Evolutionary conservation across 2,329 filamentous ascomycete genomes (phyloP).

Genomic region (Magnaporthiopsis incrustans): DNA sequence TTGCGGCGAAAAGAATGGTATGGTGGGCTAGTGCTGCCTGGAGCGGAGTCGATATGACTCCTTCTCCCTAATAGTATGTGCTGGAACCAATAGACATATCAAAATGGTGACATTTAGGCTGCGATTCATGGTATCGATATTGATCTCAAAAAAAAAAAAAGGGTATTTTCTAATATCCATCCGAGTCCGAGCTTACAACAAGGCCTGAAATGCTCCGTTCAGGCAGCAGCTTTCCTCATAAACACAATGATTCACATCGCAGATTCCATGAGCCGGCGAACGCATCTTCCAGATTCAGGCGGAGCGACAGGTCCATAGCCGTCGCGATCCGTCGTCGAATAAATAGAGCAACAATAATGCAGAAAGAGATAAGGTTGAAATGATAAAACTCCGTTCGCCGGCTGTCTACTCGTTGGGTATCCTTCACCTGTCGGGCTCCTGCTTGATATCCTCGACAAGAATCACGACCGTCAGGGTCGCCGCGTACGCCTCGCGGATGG

Average conservation of each 20-base stretch:
- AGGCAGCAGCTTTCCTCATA: background rate
- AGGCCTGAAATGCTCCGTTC: background rate
- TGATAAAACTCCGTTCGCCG: background rate
- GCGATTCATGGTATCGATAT: background rate
- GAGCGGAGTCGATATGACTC: too few relatives aligned
- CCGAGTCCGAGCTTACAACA: background rate
- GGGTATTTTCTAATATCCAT: background rate
- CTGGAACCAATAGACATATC: too few relatives aligned
- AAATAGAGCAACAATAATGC: background rate
- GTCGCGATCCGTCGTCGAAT: background rate
- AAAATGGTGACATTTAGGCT: too few relatives aligned
- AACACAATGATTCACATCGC: background rate
- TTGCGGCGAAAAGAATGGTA: too few relatives aligned
- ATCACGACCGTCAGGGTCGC: conserved; percentile 67
- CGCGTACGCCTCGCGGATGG: conserved; percentile 68
- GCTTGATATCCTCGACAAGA: conserved; percentile 41
- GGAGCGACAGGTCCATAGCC: background rate
- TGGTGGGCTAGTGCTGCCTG: too few relatives aligned
- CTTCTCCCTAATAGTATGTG: too few relatives aligned
- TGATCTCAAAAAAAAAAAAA: background rate
- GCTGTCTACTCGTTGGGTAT: background rate
- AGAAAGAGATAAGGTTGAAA: background rate
- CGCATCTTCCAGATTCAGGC: background rate
- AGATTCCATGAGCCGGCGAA: background rate
- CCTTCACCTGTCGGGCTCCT: background rate